These are phyloP conservation scores for Naganishia kalamii DNA, from an alignment of 768 basidiomycete genomes.

Conservation along the genomic window DNA sequence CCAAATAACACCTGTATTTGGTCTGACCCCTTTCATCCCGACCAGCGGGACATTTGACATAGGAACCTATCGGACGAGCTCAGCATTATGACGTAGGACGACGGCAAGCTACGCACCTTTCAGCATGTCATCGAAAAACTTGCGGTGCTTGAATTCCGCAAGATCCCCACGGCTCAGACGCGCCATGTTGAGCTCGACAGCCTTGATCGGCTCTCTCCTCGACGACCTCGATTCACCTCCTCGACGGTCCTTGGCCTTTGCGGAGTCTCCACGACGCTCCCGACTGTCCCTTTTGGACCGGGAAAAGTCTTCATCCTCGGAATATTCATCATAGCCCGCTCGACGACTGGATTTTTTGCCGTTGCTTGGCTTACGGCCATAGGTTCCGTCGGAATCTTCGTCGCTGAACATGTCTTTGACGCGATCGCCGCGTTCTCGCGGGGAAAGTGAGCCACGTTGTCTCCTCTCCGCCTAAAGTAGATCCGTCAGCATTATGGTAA, in stretches of 20 bases:
- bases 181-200: conserved; percentile 59
- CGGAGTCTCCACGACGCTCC: conserved; percentile 28
- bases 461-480: conserved; percentile 5
- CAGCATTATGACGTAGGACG: background rate
- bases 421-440: background rate
- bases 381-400: conserved; percentile 5
- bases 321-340: conserved; percentile 15
- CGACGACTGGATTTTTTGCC: conserved; percentile 2
- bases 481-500: background rate
- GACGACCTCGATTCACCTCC: conserved; percentile 48
- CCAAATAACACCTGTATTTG: conserved; percentile 76
- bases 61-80: conserved; percentile 56
- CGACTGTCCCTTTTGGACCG: conserved; percentile 19
- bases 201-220: conserved; percentile 48
- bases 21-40: conserved; percentile 53
- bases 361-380: background rate
- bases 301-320: conserved; percentile 12
- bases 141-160: conserved; percentile 63
- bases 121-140: conserved; percentile 80
- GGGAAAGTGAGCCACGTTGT: conserved; percentile 14
- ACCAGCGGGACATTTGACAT: conserved; percentile 79
- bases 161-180: conserved; percentile 64
- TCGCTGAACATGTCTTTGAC: conserved; percentile 18
- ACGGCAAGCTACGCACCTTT: conserved; percentile 53
- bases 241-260: conserved; percentile 51